Evolutionary conservation across 2,329 filamentous ascomycete genomes (phyloP).

Genomic region (Fusarium sp.): DNA sequence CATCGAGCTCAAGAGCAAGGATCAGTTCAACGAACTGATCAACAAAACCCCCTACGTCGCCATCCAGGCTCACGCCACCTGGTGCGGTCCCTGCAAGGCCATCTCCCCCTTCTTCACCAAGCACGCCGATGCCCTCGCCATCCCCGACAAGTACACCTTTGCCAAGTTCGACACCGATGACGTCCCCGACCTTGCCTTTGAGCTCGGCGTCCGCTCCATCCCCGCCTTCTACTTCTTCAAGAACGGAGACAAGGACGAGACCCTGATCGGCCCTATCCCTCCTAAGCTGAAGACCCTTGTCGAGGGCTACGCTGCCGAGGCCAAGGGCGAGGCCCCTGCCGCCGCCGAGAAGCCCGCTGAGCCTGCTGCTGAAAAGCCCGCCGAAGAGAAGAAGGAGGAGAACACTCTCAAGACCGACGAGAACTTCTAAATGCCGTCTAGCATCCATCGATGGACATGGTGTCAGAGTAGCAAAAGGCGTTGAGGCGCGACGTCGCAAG

Average conservation of each 20-base stretch:
- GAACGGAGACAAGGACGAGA: slow-evolving; percentile 59
- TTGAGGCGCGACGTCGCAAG: slow-evolving; percentile 26
- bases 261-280: slow-evolving; percentile 54
- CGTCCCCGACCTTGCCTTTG: slow-evolving; percentile 59
- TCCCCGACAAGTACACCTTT: slow-evolving; percentile 60
- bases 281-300: slow-evolving; percentile 46
- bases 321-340: slow-evolving; percentile 30
- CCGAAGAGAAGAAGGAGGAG: background rate
- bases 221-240: slow-evolving; percentile 71
- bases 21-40: slow-evolving; percentile 62
- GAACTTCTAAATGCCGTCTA: slow-evolving; percentile 26
- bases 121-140: slow-evolving; percentile 53
- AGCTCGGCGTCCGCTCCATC: slow-evolving; percentile 65
- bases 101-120: slow-evolving; percentile 66
- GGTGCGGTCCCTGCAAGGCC: slow-evolving; percentile 70
- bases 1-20: slow-evolving; percentile 51
- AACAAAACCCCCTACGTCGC: slow-evolving; percentile 61
- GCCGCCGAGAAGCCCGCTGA: slow-evolving; percentile 23
- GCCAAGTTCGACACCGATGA: slow-evolving; percentile 70
- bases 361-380: background rate
- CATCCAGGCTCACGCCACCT: slow-evolving; percentile 68
- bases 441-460: background rate
- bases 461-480: slow-evolving; percentile 12
- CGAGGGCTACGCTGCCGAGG: slow-evolving; percentile 39
- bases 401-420: slow-evolving; percentile 30